A percentile compares a stretch with the other conserved stretches of the same genome.
phyloP scores from a whole-genome alignment of 768 basidiomycete species.

The Neoboletus subvelutipes region DNA sequence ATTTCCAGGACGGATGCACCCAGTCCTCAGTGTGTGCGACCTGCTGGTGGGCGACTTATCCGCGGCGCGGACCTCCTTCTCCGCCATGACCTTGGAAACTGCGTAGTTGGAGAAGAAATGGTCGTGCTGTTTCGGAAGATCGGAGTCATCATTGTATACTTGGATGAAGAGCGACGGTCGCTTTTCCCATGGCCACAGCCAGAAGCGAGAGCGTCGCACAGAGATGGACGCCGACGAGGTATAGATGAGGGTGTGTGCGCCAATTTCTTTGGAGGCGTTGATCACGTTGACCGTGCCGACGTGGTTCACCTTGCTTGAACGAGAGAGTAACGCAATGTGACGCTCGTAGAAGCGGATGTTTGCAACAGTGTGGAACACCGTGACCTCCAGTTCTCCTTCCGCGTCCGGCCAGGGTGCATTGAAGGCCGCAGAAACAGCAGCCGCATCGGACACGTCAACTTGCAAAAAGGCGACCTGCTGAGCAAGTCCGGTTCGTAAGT shows the following conservation, averaged over 20 bases:
- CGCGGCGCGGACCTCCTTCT: slow-evolving; percentile 45
- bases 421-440: slow-evolving; percentile 60
- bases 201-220: slow-evolving; percentile 56
- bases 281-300: slow-evolving; percentile 67
- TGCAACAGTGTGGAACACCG: slow-evolving; percentile 76
- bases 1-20: slow-evolving; percentile 77
- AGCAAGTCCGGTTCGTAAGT: slow-evolving; percentile 52
- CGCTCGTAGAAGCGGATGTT: slow-evolving; percentile 80
- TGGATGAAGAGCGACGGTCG: slow-evolving; percentile 60
- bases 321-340: slow-evolving; percentile 45
- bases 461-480: slow-evolving; percentile 55
- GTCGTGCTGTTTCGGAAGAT: slow-evolving; percentile 51
- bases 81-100: slow-evolving; percentile 59
- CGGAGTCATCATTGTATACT: slow-evolving; percentile 54
- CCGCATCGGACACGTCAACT: slow-evolving; percentile 56
- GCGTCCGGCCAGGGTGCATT: slow-evolving; percentile 56
- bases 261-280: slow-evolving; percentile 51
- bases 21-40: slow-evolving; percentile 52
- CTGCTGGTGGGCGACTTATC: slow-evolving; percentile 34
- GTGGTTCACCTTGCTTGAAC: slow-evolving; percentile 64
- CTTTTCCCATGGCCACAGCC: slow-evolving; percentile 75
- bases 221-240: slow-evolving; percentile 73
- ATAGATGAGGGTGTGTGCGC: slow-evolving; percentile 60
- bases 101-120: slow-evolving; percentile 82
- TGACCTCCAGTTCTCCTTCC: slow-evolving; percentile 37